phyloP scores from a whole-genome alignment of 306 rosid species.

The Cicer arietinum region DNA sequence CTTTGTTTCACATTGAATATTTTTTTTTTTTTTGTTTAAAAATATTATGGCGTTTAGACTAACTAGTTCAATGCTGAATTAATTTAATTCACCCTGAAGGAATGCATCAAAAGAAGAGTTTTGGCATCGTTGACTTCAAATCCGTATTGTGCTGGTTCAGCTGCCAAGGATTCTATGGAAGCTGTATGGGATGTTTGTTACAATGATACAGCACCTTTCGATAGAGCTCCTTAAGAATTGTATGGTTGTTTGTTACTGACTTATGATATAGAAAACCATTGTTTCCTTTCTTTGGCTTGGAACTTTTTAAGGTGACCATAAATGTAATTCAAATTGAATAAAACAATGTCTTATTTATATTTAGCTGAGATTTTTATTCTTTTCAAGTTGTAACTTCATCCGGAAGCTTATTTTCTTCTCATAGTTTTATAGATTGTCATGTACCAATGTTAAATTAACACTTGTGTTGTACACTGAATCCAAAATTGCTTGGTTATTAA shows the following conservation, averaged over 20 bases:
- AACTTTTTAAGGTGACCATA: constrained; percentile 5
- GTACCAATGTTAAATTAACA: neutral
- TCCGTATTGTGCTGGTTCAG: constrained; percentile 67
- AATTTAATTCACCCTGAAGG: constrained; percentile 61
- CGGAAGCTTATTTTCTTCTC: neutral
- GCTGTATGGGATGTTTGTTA: constrained; percentile 92
- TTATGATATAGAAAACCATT: constrained; percentile 25
- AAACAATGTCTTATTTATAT: neutral
- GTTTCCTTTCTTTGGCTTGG: constrained; percentile 39
- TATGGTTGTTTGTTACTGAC: neutral
- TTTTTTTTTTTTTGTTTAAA: neutral
- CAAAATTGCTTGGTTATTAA: neutral
- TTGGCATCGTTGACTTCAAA: constrained; percentile 64
- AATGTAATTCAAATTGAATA: constrained; percentile 36
- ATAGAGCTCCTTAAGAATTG: constrained; percentile 69
- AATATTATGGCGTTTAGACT: constrained; percentile 8
- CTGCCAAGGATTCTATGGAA: constrained; percentile 86
- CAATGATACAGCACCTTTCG: constrained; percentile 82
- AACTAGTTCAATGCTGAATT: constrained; percentile 28
- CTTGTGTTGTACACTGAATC: neutral
- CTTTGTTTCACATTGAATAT: neutral
- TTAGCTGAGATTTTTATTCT: neutral
- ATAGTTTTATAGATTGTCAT: neutral
- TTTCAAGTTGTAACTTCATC: constrained; percentile 3
- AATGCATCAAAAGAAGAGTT: constrained; percentile 84